These are phyloP conservation scores for Xerocomellus amylosporus DNA, from an alignment of 768 basidiomycete species.

Conservation along the genomic window DNA sequence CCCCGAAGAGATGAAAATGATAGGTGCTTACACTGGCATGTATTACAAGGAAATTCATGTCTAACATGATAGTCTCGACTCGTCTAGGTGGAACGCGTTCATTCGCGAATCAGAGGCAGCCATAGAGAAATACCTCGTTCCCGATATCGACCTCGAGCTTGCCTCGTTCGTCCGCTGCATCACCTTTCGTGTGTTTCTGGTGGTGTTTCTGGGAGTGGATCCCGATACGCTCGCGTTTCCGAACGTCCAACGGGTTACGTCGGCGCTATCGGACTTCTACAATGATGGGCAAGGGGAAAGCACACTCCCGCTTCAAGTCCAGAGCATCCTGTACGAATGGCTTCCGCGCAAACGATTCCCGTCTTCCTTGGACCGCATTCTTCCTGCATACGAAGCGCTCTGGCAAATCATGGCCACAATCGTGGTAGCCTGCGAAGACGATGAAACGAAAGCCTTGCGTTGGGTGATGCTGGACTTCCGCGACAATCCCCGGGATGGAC, in stretches of 20 bases:
- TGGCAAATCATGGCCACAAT: conserved; percentile 60
- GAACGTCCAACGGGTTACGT: conserved; percentile 38
- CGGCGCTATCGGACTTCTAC: conserved; percentile 43
- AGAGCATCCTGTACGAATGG: conserved; percentile 38
- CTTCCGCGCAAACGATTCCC: conserved; percentile 30
- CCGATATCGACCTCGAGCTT: conserved; percentile 26
- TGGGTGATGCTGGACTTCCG: conserved; percentile 39
- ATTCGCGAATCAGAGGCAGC: conserved; percentile 9
- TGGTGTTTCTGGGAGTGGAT: conserved; percentile 40
- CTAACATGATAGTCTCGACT: conserved; percentile 2
- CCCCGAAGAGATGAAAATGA: conserved; percentile 1
- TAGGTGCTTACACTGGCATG: conserved; percentile 13
- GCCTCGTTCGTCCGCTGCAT: conserved; percentile 43
- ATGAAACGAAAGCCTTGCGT: conserved; percentile 16
- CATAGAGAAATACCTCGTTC: conserved; percentile 11
- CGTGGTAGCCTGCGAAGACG: conserved; percentile 31
- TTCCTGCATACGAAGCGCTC: conserved; percentile 60
- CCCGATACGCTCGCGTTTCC: conserved; percentile 17
- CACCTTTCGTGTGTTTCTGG: conserved; percentile 42
- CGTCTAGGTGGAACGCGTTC: conserved; percentile 17
- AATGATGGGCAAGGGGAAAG: conserved; percentile 28
- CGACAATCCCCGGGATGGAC: conserved; percentile 29
- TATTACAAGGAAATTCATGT: neutral
- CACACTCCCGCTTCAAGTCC: conserved; percentile 35
- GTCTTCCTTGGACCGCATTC: conserved; percentile 46